Evolutionary conservation across 768 basidiomycete genomes (phyloP).

Genomic region (Dendrothele bispora): DNA sequence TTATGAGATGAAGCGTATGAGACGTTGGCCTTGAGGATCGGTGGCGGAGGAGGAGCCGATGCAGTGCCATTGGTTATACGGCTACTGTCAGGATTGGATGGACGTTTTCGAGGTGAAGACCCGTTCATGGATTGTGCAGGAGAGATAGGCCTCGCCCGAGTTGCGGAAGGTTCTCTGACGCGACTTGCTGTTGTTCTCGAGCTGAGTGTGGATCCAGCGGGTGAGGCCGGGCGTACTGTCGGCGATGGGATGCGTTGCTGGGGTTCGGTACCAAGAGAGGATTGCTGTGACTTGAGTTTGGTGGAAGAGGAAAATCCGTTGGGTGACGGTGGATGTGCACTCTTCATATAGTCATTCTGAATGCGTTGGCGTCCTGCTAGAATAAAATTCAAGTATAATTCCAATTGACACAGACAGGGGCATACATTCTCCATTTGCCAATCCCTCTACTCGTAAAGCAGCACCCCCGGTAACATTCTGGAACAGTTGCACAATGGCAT

Average conservation of each 20-base stretch:
- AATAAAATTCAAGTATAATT: constrained; percentile 4
- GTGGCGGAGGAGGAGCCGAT: constrained; percentile 17
- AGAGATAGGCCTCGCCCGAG: constrained; percentile 25
- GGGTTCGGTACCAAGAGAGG: constrained; percentile 21
- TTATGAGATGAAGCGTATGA: constrained; percentile 13
- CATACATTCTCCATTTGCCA: constrained; percentile 46
- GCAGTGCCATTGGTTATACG: constrained; percentile 15
- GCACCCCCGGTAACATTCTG: constrained; percentile 43
- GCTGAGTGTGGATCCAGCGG: constrained; percentile 28
- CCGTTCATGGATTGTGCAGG: constrained; percentile 11
- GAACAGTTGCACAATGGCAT: constrained; percentile 63
- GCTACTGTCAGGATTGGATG: constrained; percentile 43
- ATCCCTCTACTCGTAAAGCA: constrained; percentile 57
- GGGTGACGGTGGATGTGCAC: constrained; percentile 16
- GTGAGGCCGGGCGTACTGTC: constrained; percentile 37
- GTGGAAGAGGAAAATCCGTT: constrained; percentile 2
- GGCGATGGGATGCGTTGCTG: constrained; percentile 16
- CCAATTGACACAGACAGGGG: neutral
- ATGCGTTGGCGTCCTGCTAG: constrained; percentile 13
- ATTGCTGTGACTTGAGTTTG: constrained; percentile 27
- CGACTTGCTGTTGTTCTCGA: constrained; percentile 13
- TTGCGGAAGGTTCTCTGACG: constrained; percentile 19
- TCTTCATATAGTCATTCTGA: constrained; percentile 19
- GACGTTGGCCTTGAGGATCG: constrained; percentile 12
- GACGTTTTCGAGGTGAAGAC: constrained; percentile 31